Evolutionary conservation across 2,329 filamentous ascomycete genomes (phyloP).

Genomic region (Byssothecium circinans): DNA sequence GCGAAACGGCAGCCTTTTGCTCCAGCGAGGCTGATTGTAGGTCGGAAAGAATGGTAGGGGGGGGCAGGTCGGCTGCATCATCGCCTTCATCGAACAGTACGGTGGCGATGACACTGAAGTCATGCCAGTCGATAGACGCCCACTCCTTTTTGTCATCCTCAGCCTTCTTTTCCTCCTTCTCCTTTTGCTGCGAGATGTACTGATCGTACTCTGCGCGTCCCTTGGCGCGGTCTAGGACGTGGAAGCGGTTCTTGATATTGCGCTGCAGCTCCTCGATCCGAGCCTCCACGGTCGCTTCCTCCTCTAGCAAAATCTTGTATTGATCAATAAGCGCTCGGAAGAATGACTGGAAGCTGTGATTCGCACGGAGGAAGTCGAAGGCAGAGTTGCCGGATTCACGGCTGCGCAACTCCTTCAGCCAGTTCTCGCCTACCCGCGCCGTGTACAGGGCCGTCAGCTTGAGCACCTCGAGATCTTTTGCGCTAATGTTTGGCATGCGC

Average conservation of each 20-base stretch:
- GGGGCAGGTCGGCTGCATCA: constrained; percentile 81
- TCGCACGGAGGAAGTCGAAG: constrained; percentile 93
- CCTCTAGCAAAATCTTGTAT: constrained; percentile 78
- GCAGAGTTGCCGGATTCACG: constrained; percentile 88
- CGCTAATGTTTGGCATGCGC: constrained; percentile 95
- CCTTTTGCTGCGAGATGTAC: constrained; percentile 80
- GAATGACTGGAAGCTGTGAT: constrained; percentile 95
- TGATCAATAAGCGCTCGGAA: constrained; percentile 92
- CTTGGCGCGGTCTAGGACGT: constrained; percentile 77
- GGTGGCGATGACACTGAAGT: constrained; percentile 94
- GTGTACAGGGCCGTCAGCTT: constrained; percentile 85
- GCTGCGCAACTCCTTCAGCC: constrained; percentile 87
- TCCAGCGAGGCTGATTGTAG: constrained; percentile 93
- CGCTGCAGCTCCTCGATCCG: constrained; percentile 71
- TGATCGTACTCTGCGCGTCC: constrained; percentile 86
- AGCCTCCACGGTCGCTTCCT: constrained; percentile 70
- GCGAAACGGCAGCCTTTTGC: constrained; percentile 88
- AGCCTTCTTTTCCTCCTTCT: constrained; percentile 83
- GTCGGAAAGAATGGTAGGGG: constrained; percentile 86
- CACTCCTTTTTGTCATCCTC: constrained; percentile 77
- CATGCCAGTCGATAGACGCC: constrained; percentile 94
- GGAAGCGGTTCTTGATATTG: constrained; percentile 77
- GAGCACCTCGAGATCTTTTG: constrained; percentile 78
- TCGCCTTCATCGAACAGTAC: constrained; percentile 89
- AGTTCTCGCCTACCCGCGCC: constrained; percentile 87